Evolutionary conservation across 2,329 filamentous ascomycete genomes (phyloP).

Genomic region (Fusarium protoensiforme): DNA sequence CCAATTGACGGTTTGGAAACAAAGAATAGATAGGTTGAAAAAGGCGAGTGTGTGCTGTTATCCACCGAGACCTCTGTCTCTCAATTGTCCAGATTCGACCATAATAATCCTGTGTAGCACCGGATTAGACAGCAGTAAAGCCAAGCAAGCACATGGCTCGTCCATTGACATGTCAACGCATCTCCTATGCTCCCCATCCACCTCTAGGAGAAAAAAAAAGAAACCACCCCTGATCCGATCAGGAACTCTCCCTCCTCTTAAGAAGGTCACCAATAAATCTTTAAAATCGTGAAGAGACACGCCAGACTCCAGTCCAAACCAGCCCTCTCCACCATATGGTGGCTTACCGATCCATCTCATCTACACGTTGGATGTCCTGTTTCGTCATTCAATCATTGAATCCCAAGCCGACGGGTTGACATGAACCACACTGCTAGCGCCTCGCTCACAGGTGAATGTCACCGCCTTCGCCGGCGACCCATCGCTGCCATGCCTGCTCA

Average conservation of each 20-base stretch:
- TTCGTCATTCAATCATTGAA: conserved; percentile 1
- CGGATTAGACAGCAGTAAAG: background rate
- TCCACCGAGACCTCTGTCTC: conserved; percentile 1
- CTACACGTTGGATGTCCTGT: conserved; percentile 7
- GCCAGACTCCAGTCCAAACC: conserved; percentile 17
- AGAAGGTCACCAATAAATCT: background rate
- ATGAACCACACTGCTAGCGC: background rate
- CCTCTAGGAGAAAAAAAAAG: background rate
- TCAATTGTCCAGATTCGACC: conserved; percentile 7
- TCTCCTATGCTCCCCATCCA: background rate
- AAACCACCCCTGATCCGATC: background rate
- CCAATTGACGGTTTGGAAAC: background rate
- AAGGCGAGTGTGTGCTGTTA: conserved; percentile 7
- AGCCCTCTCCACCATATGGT: conserved; percentile 7
- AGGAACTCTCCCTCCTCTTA: conserved; percentile 1
- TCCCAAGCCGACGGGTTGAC: background rate
- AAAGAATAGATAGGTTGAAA: background rate
- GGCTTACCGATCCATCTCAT: conserved; percentile 14
- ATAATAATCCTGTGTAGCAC: conserved; percentile 2
- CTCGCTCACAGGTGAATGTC: conserved; percentile 81
- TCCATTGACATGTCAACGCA: conserved; percentile 1
- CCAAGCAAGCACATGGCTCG: conserved; percentile 7
- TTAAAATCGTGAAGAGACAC: conserved; percentile 14
- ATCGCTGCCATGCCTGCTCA: conserved; percentile 86
- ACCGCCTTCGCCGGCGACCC: conserved; percentile 87